These are phyloP conservation scores for Eucalyptus pauciflora DNA, from an alignment of 345 rosid genomes.

Conservation along the genomic window DNA sequence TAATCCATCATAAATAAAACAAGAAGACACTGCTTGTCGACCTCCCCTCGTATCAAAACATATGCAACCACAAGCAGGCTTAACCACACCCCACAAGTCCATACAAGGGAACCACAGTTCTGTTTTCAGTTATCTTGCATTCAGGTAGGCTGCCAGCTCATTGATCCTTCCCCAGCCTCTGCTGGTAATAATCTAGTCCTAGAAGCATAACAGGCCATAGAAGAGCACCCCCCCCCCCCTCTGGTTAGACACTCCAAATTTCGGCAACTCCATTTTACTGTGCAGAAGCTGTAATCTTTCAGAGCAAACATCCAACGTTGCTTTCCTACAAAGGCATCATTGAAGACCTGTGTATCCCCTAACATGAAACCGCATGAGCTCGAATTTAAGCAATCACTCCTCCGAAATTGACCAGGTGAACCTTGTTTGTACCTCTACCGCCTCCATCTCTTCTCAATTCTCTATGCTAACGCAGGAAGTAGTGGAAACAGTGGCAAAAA, in stretches of 20 bases:
- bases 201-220: neutral
- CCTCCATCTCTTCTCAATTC: neutral
- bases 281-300: neutral
- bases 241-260: neutral
- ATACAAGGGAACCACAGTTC: neutral
- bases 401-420: neutral
- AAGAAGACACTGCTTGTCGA: neutral
- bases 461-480: neutral
- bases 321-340: neutral
- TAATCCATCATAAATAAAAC: neutral
- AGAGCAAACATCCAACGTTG: neutral
- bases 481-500: neutral
- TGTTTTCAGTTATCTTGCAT: neutral
- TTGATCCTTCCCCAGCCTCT: neutral
- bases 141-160: neutral
- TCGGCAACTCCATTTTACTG: neutral
- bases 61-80: neutral
- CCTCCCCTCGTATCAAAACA: neutral
- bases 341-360: neutral
- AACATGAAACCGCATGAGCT: neutral
- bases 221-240: neutral
- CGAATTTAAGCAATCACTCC: neutral
- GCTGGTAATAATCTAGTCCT: neutral
- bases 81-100: neutral
- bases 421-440: neutral